Evolutionary conservation across 495 filamentous ascomycete species (phyloP).

Genomic region (Rostrohypoxylon terebratum): DNA sequence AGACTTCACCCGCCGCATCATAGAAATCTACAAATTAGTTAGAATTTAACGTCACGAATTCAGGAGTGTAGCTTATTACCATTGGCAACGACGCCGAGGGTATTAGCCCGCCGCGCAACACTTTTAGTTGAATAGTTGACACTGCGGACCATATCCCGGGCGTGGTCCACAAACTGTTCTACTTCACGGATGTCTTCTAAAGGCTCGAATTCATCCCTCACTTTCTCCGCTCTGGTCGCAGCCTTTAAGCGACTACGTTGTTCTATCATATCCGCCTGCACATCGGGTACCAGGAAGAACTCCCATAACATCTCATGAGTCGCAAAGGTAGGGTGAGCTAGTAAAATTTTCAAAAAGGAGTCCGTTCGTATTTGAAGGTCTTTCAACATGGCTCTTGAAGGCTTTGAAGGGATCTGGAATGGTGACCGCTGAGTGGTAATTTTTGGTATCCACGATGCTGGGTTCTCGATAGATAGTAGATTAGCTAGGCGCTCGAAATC

Average conservation of each 20-base stretch:
- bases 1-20: conserved; percentile 72
- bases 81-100: conserved; percentile 63
- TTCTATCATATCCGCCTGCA: conserved; percentile 89
- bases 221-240: conserved; percentile 79
- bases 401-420: conserved; percentile 91
- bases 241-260: conserved; percentile 89
- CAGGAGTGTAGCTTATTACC: conserved; percentile 58
- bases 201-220: conserved; percentile 87
- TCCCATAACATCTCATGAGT: conserved; percentile 99
- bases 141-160: conserved; percentile 85
- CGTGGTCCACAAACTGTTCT: conserved; percentile 90
- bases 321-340: conserved; percentile 91
- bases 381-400: conserved; percentile 85
- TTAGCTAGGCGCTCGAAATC: conserved; percentile 94
- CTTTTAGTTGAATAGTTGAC: conserved; percentile 84
- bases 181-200: conserved; percentile 90
- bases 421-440: conserved; percentile 84
- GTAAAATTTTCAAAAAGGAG: conserved; percentile 83
- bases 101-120: conserved; percentile 76
- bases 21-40: conserved; percentile 68
- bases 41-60: conserved; percentile 48
- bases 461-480: conserved; percentile 91
- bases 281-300: conserved; percentile 96
- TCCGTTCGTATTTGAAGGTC: conserved; percentile 91
- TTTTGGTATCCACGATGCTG: conserved; percentile 91